Base-by-base conservation (phyloP, 306 rosid species). In the Acmispon strigosus region DNA sequence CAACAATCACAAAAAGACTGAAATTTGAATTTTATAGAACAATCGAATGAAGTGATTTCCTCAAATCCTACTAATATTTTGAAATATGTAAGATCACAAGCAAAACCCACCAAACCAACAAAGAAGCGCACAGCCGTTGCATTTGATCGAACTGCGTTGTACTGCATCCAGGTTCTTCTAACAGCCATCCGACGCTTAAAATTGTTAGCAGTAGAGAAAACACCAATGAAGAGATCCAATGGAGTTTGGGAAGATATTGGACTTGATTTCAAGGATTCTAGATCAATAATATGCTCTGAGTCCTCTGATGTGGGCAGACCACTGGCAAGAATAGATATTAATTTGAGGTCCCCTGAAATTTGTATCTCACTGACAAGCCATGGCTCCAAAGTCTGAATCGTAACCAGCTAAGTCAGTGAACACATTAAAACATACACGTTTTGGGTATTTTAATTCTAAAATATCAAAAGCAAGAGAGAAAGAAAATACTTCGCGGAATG, bases 91-190 rank as follows among this genome's bases (percentile, higher is more conserved):
- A 74, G 16, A 58, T 55, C 39, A 58, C 11, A 78, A 43, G 74
- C 27, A 76, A 79, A 49, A 76, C 96, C 86, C 80, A 95, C 97
- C 97, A 95, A 83, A 78, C 99, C 99, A 80, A 95, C 99, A 76
- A 95, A 91, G 86, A 95, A 91, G 52, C 96, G 96, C 69, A 91
- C 97, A 8, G 96, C 96, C 41, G 86, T 85, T 32, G 43, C 50
- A 70, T 84, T 85, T 39, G 96, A 85, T 81, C 80, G 85, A 59
- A 95, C 91, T 53, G 82, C 89, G 72, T 87, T 74, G 70, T 91
- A 95, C 82, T 95, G 99, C 97, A 95, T 91, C 99, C 99, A 95
- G n/a, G 99, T 87, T 84, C 99, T 91, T 82, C 99, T 84, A 66
- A 91, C 96, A 64, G 99, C 91, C 99, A 95, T 95, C 73, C 99